Percentiles rank a stretch among this genome's conserved stretches.
phyloP scores from a whole-genome alignment of 805 yeast genomes.

The Myxozyma kluyveri region DNA sequence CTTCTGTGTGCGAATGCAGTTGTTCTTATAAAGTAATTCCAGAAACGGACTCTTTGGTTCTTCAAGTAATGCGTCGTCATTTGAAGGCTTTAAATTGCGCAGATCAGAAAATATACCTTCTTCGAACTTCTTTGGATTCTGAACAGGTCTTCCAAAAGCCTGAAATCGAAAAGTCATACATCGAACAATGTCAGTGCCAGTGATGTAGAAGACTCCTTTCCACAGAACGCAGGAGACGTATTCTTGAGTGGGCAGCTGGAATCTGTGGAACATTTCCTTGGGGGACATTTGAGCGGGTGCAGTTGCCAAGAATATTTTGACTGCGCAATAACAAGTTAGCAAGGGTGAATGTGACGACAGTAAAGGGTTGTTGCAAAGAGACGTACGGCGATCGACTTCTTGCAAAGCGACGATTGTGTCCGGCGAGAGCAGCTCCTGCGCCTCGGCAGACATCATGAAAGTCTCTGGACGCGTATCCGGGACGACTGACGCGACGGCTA shows the following conservation, averaged over 20 bases:
- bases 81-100: slow-evolving; percentile 74
- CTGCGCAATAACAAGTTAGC: slow-evolving; percentile 1
- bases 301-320: slow-evolving; percentile 82
- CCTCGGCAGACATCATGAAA: slow-evolving; percentile 31
- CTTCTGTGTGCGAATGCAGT: slow-evolving; percentile 89
- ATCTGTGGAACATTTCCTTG: slow-evolving; percentile 80
- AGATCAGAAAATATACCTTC: slow-evolving; percentile 93
- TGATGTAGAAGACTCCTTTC: slow-evolving; percentile 84
- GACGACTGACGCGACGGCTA: slow-evolving; percentile 2
- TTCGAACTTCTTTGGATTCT: slow-evolving; percentile 90
- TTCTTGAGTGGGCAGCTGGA: slow-evolving; percentile 81
- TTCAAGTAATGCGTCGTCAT: slow-evolving; percentile 77
- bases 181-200: slow-evolving; percentile 95
- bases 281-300: slow-evolving; percentile 96
- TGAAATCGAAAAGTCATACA: slow-evolving; percentile 84
- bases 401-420: slow-evolving; percentile 25
- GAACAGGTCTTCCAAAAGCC: slow-evolving; percentile 80
- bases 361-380: not conserved
- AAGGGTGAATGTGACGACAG: not conserved
- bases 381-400: slow-evolving; percentile 26
- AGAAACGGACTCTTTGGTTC: slow-evolving; percentile 81
- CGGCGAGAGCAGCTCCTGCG: slow-evolving; percentile 24
- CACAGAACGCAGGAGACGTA: slow-evolving; percentile 93
- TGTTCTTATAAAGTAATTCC: slow-evolving; percentile 77
- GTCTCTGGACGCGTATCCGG: slow-evolving; percentile 30